A percentile compares a stretch with the other conserved stretches of the same genome.
These are phyloP conservation scores for Phytophthora vignae DNA, from an alignment of 352 stramenopile genomes.

Conservation along the genomic window DNA sequence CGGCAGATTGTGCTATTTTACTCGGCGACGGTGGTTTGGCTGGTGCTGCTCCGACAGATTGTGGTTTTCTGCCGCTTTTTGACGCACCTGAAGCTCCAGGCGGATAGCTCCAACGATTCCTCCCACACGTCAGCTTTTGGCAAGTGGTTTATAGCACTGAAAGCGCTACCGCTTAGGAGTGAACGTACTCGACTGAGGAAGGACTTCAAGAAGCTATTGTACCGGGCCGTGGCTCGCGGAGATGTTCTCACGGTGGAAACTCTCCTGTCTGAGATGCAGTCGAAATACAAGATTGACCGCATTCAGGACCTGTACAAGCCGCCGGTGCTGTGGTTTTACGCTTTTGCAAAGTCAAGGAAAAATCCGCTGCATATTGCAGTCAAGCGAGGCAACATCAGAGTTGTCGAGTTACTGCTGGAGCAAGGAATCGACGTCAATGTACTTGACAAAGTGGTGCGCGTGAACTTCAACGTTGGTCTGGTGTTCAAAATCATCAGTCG, in stretches of 20 bases:
- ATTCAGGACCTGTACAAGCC: slow-evolving; percentile 54
- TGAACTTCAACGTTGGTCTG: slow-evolving; percentile 82
- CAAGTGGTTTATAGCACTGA: slow-evolving; percentile 49
- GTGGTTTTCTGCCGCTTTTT: slow-evolving; percentile 79
- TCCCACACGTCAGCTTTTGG: slow-evolving; percentile 69
- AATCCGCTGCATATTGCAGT: slow-evolving; percentile 83
- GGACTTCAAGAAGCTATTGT: slow-evolving; percentile 71
- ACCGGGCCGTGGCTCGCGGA: slow-evolving; percentile 61
- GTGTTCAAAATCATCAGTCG: slow-evolving; percentile 78
- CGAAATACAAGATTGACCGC: slow-evolving; percentile 43
- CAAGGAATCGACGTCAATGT: slow-evolving; percentile 71
- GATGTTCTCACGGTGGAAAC: slow-evolving; percentile 54
- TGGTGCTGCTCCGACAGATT: slow-evolving; percentile 69
- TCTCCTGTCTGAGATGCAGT: slow-evolving; percentile 45
- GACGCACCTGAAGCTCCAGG: slow-evolving; percentile 79
- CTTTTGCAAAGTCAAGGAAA: slow-evolving; percentile 73
- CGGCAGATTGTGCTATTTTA: slow-evolving; percentile 66
- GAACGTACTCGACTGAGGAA: slow-evolving; percentile 42
- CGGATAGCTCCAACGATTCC: slow-evolving; percentile 69
- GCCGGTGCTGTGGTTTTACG: slow-evolving; percentile 68
- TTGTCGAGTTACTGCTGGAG: slow-evolving; percentile 67
- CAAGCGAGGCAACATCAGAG: slow-evolving; percentile 55
- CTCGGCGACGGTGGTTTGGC: slow-evolving; percentile 60
- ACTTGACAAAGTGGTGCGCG: slow-evolving; percentile 78
- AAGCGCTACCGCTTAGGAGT: slow-evolving; percentile 40